Conservation (phyloP, 2,329 filamentous ascomycete genomes). For the Diaporthe capsici region DNA sequence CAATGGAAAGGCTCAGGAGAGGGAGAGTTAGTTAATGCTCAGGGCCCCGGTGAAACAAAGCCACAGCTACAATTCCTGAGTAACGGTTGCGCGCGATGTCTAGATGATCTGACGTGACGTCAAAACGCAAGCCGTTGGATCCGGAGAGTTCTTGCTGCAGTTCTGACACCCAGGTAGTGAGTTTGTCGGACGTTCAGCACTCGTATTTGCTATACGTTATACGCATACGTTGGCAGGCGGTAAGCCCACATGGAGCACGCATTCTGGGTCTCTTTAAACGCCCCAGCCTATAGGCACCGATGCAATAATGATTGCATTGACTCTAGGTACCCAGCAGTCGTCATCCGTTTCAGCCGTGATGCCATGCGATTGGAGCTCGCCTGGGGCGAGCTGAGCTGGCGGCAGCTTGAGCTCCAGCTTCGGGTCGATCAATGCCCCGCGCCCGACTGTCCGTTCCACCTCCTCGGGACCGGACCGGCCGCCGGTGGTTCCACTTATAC, state of each 20-base stretch:
- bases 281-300: conserved; percentile 3
- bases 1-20: background rate
- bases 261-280: background rate
- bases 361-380: conserved; percentile 37
- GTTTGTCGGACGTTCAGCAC: background rate
- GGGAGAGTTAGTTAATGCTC: background rate
- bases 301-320: conserved; percentile 37
- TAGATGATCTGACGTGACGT: conserved; percentile 37
- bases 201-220: background rate
- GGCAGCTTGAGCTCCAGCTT: conserved; percentile 28
- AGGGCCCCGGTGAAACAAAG: conserved; percentile 10
- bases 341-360: conserved; percentile 37
- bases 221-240: background rate
- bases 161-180: background rate
- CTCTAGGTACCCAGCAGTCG: conserved; percentile 20
- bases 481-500: background rate
- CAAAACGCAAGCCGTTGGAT: conserved; percentile 31
- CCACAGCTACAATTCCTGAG: conserved; percentile 3
- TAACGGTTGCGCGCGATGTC: conserved; percentile 10
- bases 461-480: conserved; percentile 15
- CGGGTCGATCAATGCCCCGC: conserved; percentile 33
- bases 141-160: conserved; percentile 10
- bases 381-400: conserved; percentile 15
- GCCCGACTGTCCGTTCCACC: conserved; percentile 19
- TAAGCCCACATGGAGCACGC: background rate